phyloP scores from a whole-genome alignment of 2,329 filamentous ascomycete genomes.

The Colletotrichum ledebouriae region DNA sequence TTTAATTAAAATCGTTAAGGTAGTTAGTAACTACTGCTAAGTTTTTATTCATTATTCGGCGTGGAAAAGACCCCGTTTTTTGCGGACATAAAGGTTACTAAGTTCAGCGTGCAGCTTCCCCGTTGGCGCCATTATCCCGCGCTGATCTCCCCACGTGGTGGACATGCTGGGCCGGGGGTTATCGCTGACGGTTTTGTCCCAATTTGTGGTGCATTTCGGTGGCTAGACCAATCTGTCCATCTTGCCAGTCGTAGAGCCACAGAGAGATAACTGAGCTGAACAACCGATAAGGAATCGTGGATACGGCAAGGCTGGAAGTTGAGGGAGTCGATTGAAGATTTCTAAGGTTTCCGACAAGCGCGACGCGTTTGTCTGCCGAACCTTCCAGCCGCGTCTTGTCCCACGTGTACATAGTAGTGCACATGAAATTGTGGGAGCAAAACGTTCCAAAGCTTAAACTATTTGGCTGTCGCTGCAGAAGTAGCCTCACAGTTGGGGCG shows the following conservation, averaged over 20 bases:
- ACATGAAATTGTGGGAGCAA: not conserved
- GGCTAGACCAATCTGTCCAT: constrained; percentile 1
- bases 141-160: constrained; percentile 37
- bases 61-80: too few species aligned
- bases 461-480: too few species aligned
- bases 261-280: not conserved
- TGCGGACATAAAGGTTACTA: too few species aligned
- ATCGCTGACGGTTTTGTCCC: not conserved
- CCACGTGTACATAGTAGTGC: constrained; percentile 10
- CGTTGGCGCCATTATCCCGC: constrained; percentile 20
- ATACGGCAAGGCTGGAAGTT: not conserved
- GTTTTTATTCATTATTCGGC: too few species aligned
- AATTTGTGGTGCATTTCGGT: not conserved
- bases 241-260: not conserved
- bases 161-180: constrained; percentile 6
- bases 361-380: constrained; percentile 11
- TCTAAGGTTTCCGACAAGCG: constrained; percentile 6
- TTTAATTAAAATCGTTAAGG: too few species aligned
- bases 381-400: constrained; percentile 1
- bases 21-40: too few species aligned
- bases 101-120: constrained; percentile 15
- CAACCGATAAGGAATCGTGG: too few species aligned
- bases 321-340: constrained; percentile 11
- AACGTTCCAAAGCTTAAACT: constrained; percentile 17
- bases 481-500: too few species aligned